Evolutionary conservation across 108 stramenopile genomes (phyloP).

Genomic region (Stephanodiscus minutulus): DNA sequence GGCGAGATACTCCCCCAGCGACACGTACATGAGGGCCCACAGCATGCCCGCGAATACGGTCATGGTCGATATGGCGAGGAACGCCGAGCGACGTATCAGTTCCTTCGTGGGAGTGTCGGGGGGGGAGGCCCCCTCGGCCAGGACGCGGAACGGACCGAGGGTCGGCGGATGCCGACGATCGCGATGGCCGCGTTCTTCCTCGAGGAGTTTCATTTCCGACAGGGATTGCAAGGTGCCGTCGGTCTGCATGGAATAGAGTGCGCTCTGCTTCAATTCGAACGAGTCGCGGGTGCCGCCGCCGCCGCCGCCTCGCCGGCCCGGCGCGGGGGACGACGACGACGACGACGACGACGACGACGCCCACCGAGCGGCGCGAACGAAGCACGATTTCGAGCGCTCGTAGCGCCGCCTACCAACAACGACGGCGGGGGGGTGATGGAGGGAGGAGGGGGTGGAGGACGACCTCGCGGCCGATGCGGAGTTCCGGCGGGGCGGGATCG

Average conservation of each 20-base stretch:
- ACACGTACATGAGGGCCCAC: slow-evolving; percentile 35
- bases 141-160: too few relatives aligned
- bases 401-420: too few relatives aligned
- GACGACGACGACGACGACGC: too few relatives aligned
- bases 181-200: slow-evolving; percentile 2
- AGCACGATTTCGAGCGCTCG: too few relatives aligned
- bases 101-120: slow-evolving; percentile 36
- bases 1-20: slow-evolving; percentile 24
- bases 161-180: slow-evolving; percentile 17
- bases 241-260: not conserved
- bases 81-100: slow-evolving; percentile 34
- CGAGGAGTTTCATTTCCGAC: not conserved
- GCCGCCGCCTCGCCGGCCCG: too few relatives aligned
- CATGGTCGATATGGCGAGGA: slow-evolving; percentile 27
- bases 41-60: slow-evolving; percentile 23
- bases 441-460: too few relatives aligned
- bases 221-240: slow-evolving; percentile 9
- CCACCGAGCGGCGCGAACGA: not conserved
- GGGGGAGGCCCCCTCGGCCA: slow-evolving; percentile 21
- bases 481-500: too few relatives aligned
- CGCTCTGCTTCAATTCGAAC: too few relatives aligned
- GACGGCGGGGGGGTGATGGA: too few relatives aligned
- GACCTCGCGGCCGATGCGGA: too few relatives aligned
- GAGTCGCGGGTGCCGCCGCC: too few relatives aligned
- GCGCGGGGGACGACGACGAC: too few relatives aligned